Evolutionary conservation across 148 eudicot genomes (phyloP), one percentile per base, ranked within the genome.

Genomic region (Rhododendron simsii): DNA sequence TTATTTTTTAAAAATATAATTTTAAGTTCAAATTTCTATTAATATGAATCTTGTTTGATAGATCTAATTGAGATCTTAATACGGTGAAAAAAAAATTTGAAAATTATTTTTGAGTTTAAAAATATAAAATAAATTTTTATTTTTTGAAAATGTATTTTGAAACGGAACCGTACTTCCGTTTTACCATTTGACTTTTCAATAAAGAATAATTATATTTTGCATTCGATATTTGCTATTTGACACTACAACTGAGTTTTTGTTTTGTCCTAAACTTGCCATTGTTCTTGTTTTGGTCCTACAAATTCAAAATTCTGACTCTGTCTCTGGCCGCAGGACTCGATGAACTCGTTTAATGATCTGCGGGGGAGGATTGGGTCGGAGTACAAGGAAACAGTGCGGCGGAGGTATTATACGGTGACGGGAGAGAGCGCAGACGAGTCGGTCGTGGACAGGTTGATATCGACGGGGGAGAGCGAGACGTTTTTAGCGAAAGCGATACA

Each of bases 401-500:
- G 99, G 63, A 84, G 99, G 87, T 95, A 95, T 86, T 96, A 65
- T 80, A 95, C 98, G 0, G 99, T 96, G 3, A 96, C 98, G 0
- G 99, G 99, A 0, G 99, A 96, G 81, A 95, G 91, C 74, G 92
- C 98, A 0, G 94, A 93, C 76, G 99, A 95, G 83, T 83, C 89
- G 26, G 89, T 91, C 0, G 89, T 96, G 6, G 98, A 96, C 57
- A 53, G 73, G 81, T 81, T 96, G 90, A 94, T 95, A 20, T 91
- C 93, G 35, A 96, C 97, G 1, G 99, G 99, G 0, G 92, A 96
- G 87, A 96, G 99, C 65, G 99, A 96, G 85, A 92, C 86, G 20
- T 96, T 96, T 83, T 61, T 96, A 86, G 94, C 93, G 76, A 95
- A 92, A 85, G 99, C 97, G 44, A 96, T 96, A 57, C 97, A 96